These are phyloP conservation scores for Arthrobotrys pseudoclavata DNA, from an alignment of 2,329 filamentous ascomycete species.

Conservation along the genomic window DNA sequence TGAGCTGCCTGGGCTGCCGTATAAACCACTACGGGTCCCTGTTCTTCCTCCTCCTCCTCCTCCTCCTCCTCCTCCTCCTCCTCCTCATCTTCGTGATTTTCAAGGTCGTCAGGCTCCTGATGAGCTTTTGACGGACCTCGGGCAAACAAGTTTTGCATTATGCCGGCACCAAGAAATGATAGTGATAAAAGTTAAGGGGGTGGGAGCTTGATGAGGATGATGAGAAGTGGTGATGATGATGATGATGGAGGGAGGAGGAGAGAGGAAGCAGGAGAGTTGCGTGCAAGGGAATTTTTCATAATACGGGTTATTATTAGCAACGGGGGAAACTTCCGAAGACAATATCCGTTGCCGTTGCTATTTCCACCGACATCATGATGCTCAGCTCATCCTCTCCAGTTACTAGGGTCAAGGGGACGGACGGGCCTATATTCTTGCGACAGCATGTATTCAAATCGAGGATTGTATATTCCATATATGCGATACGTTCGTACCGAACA, in stretches of 20 bases:
- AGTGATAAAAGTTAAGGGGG: background rate
- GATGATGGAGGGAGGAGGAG: background rate
- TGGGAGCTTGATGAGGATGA: background rate
- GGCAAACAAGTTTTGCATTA: background rate
- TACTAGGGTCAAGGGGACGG: too few relatives aligned
- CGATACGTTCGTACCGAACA: too few relatives aligned
- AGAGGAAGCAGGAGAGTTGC: background rate
- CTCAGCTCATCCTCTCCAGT: too few relatives aligned
- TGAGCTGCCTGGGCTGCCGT: background rate
- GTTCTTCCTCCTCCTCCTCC: background rate
- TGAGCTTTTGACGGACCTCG: constrained; percentile 11
- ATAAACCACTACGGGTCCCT: background rate
- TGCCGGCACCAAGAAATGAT: background rate
- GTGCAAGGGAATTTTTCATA: background rate
- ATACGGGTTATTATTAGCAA: background rate
- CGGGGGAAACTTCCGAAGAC: background rate
- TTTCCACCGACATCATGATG: too few relatives aligned
- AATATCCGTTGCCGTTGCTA: too few relatives aligned
- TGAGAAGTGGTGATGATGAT: background rate
- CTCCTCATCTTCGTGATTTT: constrained; percentile 22
- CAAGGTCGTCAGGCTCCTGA: constrained; percentile 18
- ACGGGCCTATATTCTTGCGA: too few relatives aligned
- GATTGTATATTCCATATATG: too few relatives aligned
- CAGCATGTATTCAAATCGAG: too few relatives aligned
- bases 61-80: constrained; percentile 10